A percentile compares a stretch with the other conserved stretches of the same genome.
phyloP scores from a whole-genome alignment of 352 stramenopile species.

The Phytophthora niederhauseri region DNA sequence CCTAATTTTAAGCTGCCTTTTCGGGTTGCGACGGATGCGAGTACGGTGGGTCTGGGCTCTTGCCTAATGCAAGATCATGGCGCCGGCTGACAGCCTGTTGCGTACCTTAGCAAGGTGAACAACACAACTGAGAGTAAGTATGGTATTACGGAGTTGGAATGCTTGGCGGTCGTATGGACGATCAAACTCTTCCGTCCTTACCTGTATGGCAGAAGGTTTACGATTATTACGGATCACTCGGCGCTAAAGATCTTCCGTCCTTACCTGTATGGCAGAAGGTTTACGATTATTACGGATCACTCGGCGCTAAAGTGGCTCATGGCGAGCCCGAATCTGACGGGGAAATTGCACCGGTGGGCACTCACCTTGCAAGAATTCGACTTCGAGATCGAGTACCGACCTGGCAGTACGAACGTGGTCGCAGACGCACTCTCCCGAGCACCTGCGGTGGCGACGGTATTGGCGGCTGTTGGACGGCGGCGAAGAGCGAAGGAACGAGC shows the following conservation, averaged over 20 bases:
- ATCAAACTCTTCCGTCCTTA: no score
- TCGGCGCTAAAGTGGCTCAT: conserved; percentile 1
- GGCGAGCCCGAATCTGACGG: conserved; percentile 1
- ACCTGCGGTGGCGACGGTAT: not conserved
- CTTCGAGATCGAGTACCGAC: conserved; percentile 17
- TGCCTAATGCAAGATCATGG: conserved; percentile 8
- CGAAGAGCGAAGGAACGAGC: not conserved
- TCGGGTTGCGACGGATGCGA: conserved; percentile 1
- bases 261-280: no score
- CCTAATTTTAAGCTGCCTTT: conserved; percentile 4
- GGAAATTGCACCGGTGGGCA: conserved; percentile 21
- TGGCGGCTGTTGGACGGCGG: not conserved
- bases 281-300: no score
- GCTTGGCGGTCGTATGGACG: not conserved
- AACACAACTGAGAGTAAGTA: not conserved
- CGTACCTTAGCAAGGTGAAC: conserved; percentile 1
- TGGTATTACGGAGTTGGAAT: conserved; percentile 1
- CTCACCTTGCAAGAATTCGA: conserved; percentile 30
- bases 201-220: no score
- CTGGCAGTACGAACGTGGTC: conserved; percentile 18
- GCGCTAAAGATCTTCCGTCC: not conserved
- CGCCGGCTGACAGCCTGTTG: not conserved
- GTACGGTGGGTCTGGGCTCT: not conserved
- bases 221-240: no score
- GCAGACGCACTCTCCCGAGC: conserved; percentile 27